A percentile compares a stretch with the other conserved stretches of the same genome.
phyloP scores from a whole-genome alignment of 2,329 filamentous ascomycete genomes.

The Cryphonectria japonica region DNA sequence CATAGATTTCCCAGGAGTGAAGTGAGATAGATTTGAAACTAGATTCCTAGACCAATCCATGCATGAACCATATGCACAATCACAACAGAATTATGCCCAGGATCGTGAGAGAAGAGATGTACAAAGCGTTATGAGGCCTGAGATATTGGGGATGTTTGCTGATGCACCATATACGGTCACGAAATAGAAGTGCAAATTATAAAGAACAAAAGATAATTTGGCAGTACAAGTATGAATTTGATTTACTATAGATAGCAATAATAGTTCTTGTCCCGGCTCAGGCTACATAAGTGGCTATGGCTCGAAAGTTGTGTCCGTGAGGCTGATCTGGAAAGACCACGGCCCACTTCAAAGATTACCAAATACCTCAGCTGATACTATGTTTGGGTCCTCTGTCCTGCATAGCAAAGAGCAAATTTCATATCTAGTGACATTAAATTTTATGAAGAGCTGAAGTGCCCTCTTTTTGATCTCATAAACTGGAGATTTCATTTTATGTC shows the following conservation, averaged over 20 bases:
- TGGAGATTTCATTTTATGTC: neutral
- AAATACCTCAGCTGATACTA: neutral
- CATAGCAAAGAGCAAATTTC: neutral
- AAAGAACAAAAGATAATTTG: no score
- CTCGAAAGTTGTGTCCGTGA: neutral
- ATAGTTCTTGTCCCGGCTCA: neutral
- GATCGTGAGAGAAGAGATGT: neutral
- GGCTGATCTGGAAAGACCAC: neutral
- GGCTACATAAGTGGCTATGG: neutral
- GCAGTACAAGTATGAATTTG: no score
- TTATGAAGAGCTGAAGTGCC: neutral
- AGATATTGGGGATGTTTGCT: neutral
- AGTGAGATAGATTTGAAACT: neutral
- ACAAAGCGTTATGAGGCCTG: neutral
- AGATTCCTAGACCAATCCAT: neutral
- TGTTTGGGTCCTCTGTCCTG: neutral
- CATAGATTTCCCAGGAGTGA: neutral
- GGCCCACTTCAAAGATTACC: neutral
- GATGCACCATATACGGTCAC: no score
- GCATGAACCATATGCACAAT: neutral
- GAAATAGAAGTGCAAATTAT: no score
- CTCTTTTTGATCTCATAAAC: neutral
- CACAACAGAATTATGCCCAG: neutral
- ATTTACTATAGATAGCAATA: neutral
- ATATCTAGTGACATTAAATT: neutral